Conservation (phyloP, 2,329 filamentous ascomycete species). For the Aaosphaeria pasadenensis region DNA sequence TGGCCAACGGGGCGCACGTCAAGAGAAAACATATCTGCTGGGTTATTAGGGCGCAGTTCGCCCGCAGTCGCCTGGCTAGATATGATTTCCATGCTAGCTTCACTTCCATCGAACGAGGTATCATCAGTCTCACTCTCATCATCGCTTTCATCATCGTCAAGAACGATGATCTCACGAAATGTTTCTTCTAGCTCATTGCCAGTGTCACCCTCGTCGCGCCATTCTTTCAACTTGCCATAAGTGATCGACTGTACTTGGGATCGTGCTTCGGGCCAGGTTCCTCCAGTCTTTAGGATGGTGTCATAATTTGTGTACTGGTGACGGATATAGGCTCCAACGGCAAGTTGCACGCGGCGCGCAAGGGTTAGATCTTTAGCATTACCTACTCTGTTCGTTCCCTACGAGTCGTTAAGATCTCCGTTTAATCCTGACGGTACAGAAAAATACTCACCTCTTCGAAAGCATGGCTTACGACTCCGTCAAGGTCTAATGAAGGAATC, state of each 20-base stretch:
- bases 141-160: constrained; percentile 59
- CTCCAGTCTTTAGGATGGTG: constrained; percentile 49
- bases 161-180: constrained; percentile 62
- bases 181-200: constrained; percentile 58
- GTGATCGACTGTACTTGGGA: constrained; percentile 53
- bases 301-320: constrained; percentile 64
- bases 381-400: constrained; percentile 58
- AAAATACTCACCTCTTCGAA: constrained; percentile 52
- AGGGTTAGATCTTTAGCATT: constrained; percentile 54
- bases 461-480: constrained; percentile 58
- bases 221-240: constrained; percentile 57
- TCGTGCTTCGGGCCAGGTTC: constrained; percentile 55
- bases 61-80: constrained; percentile 29
- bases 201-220: constrained; percentile 57
- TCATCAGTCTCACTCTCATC: constrained; percentile 34
- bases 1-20: not conserved
- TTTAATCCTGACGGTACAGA: not conserved
- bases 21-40: not conserved
- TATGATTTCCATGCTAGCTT: constrained; percentile 31
- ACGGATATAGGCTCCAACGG: constrained; percentile 60
- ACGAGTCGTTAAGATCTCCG: constrained; percentile 11
- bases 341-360: constrained; percentile 58
- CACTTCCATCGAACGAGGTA: constrained; percentile 25
- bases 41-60: constrained; percentile 25
- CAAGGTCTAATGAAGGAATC: constrained; percentile 57